Conservation (phyloP, 1,139 yeast species). For the Saccharomyces uvarum region DNA sequence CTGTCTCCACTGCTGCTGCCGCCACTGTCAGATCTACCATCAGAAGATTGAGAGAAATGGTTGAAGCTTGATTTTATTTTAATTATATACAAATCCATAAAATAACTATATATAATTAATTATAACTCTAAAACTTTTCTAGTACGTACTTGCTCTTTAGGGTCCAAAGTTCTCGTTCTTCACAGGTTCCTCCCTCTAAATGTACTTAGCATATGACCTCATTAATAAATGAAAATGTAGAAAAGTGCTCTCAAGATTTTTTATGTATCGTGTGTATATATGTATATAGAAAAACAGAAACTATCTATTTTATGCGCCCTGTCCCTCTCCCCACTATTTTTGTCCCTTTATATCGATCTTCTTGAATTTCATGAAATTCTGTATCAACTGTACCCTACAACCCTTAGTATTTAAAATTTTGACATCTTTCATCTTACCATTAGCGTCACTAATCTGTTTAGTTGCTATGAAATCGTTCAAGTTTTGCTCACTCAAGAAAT, state of each 20-base stretch:
- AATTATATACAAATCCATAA: constrained; percentile 6
- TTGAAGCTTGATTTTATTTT: constrained; percentile 72
- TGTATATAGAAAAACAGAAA: neutral
- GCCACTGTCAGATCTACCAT: constrained; percentile 99
- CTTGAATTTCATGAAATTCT: constrained; percentile 40
- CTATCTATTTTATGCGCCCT: neutral
- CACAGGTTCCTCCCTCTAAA: too few relatives aligned
- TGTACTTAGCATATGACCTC: too few relatives aligned
- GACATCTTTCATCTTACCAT: constrained; percentile 26
- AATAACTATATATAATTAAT: neutral
- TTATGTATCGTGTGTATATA: neutral
- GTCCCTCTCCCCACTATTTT: constrained; percentile 35
- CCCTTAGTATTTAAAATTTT: constrained; percentile 34
- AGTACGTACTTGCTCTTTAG: neutral
- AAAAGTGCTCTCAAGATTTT: neutral
- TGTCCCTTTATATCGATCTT: constrained; percentile 93
- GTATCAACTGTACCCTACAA: constrained; percentile 39
- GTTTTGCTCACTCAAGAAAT: constrained; percentile 39
- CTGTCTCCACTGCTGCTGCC: constrained; percentile 98
- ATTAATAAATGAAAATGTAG: too few relatives aligned
- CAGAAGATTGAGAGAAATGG: constrained; percentile 99
- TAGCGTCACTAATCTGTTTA: constrained; percentile 22
- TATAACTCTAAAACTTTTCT: neutral
- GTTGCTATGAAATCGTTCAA: constrained; percentile 36
- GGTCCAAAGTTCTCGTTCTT: too few relatives aligned